Conservation (phyloP, 306 rosid genomes). For the Trichosanthes truncata region DNA sequence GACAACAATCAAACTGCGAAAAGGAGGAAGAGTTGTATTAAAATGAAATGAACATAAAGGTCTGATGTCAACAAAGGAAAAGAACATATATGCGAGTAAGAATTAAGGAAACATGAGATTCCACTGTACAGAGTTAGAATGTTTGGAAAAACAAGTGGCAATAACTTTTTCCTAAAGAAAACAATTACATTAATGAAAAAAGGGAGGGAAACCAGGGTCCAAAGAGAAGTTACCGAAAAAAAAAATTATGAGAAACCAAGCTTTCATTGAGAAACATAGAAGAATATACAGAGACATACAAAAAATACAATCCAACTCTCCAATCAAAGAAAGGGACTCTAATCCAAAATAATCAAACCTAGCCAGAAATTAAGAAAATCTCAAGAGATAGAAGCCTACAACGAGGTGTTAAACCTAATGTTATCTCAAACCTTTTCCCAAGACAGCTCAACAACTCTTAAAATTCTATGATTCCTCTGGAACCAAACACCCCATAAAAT, state of each 20-base stretch:
- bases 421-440: too few species aligned
- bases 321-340: too few species aligned
- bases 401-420: too few species aligned
- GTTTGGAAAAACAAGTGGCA: not conserved
- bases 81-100: not conserved
- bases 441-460: too few species aligned
- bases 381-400: not conserved
- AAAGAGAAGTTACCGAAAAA: too few species aligned
- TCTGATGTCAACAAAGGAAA: not conserved
- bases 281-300: too few species aligned
- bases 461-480: too few species aligned
- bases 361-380: not conserved
- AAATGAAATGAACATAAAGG: conserved; percentile 6
- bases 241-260: too few species aligned
- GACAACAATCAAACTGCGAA: conserved; percentile 38
- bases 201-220: too few species aligned
- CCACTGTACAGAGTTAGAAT: not conserved
- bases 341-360: not conserved
- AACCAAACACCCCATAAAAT: too few species aligned
- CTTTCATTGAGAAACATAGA: too few species aligned
- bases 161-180: not conserved
- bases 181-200: not conserved
- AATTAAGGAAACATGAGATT: not conserved
- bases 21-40: not conserved
- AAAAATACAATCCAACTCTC: too few species aligned